phyloP scores from a whole-genome alignment of 306 rosid genomes.

The Cucumis cinereus region DNA sequence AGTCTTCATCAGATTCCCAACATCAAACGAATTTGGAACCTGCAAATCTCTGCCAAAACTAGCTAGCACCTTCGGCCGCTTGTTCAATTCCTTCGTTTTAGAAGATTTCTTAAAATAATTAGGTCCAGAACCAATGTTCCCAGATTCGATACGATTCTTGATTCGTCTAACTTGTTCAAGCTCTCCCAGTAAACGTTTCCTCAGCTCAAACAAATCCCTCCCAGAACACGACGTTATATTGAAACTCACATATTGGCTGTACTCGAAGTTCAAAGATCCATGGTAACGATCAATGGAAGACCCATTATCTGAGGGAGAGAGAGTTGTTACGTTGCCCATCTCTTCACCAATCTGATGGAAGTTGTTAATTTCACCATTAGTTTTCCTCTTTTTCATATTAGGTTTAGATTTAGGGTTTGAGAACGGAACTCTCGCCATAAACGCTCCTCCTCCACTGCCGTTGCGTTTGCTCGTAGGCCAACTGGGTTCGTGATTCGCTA shows the following conservation, averaged over 20 bases:
- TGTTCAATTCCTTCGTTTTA: constrained; percentile 49
- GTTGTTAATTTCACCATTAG: constrained; percentile 16
- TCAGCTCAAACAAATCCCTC: constrained; percentile 59
- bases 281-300: constrained; percentile 66
- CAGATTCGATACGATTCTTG: constrained; percentile 44
- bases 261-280: constrained; percentile 24
- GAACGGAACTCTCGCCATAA: constrained; percentile 74
- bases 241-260: constrained; percentile 43
- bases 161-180: constrained; percentile 66
- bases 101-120: constrained; percentile 31
- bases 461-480: constrained; percentile 51
- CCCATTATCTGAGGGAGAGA: constrained; percentile 69
- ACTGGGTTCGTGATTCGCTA: constrained; percentile 60
- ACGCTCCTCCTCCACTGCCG: constrained; percentile 47
- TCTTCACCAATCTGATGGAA: constrained; percentile 28
- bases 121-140: constrained; percentile 21
- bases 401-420: constrained; percentile 54
- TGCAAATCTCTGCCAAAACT: constrained; percentile 29
- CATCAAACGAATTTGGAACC: constrained; percentile 34
- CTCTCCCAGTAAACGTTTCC: constrained; percentile 35
- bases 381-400: constrained; percentile 36
- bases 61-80: constrained; percentile 20
- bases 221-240: constrained; percentile 34
- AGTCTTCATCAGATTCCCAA: constrained; percentile 38
- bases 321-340: constrained; percentile 33